Evolutionary conservation across 345 rosid species (phyloP).

Genomic region (Pseudoturritis turrita): DNA sequence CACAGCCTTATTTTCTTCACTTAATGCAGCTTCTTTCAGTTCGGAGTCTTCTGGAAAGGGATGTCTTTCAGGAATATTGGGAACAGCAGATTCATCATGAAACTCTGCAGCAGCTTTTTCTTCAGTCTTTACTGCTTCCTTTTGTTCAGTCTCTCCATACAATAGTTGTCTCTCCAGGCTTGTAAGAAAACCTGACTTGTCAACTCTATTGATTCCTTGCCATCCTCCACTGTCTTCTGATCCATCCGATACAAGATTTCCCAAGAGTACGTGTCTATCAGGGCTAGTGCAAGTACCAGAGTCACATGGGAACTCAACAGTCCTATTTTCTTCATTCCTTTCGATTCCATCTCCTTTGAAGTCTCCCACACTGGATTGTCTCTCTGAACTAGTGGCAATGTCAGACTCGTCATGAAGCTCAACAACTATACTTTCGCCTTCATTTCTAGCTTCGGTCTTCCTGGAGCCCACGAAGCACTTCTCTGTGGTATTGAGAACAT

Average conservation of each 20-base stretch:
- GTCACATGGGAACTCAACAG: constrained; percentile 4
- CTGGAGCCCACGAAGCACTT: background rate
- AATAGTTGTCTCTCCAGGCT: background rate
- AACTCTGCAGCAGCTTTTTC: background rate
- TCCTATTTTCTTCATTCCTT: background rate
- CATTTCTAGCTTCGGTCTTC: background rate
- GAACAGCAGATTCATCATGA: background rate
- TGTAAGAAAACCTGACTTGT: background rate
- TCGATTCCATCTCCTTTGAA: background rate
- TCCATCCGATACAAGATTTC: background rate
- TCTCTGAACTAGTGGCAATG: background rate
- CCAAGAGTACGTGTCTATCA: background rate
- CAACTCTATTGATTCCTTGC: background rate
- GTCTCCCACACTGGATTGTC: background rate
- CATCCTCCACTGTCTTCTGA: background rate
- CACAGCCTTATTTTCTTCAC: background rate
- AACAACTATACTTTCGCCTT: background rate
- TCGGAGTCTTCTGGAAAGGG: background rate
- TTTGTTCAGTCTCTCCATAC: background rate
- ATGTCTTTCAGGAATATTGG: background rate
- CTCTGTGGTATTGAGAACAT: background rate
- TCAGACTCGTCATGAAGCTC: background rate
- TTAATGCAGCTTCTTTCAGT: background rate
- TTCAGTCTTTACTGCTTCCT: background rate
- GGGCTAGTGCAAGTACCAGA: background rate